phyloP scores from a whole-genome alignment of 768 basidiomycete species.

The Rhodotorula taiwanensis region DNA sequence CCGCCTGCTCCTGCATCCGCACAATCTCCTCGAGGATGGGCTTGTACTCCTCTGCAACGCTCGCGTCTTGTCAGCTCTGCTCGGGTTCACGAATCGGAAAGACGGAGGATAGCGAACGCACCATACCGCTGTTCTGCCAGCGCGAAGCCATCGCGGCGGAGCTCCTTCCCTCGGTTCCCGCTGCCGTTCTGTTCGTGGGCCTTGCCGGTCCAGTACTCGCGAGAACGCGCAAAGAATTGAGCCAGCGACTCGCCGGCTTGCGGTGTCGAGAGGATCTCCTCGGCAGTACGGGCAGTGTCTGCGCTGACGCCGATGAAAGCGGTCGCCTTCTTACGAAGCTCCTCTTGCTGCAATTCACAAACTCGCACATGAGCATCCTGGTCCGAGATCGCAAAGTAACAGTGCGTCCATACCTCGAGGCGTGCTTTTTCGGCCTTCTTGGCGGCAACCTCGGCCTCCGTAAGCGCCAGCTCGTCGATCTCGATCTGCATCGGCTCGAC shows the following conservation, averaged over 20 bases:
- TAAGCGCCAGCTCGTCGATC: slow-evolving; percentile 36
- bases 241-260: slow-evolving; percentile 76
- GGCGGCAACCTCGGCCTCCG: slow-evolving; percentile 37
- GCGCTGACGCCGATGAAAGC: slow-evolving; percentile 60
- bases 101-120: slow-evolving; percentile 43
- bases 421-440: slow-evolving; percentile 21
- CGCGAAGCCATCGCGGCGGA: slow-evolving; percentile 69
- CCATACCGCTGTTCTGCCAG: slow-evolving; percentile 68
- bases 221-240: slow-evolving; percentile 71
- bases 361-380: too few species aligned
- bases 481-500: slow-evolving; percentile 40
- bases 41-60: slow-evolving; percentile 60
- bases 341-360: slow-evolving; percentile 38
- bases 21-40: slow-evolving; percentile 75
- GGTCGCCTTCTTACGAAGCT: slow-evolving; percentile 50
- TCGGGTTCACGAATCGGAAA: background rate
- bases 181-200: slow-evolving; percentile 52
- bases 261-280: slow-evolving; percentile 71
- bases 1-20: slow-evolving; percentile 72
- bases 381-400: background rate
- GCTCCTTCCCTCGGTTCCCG: slow-evolving; percentile 66
- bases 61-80: background rate
- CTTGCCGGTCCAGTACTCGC: slow-evolving; percentile 73
- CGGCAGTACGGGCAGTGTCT: slow-evolving; percentile 51
- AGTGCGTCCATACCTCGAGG: slow-evolving; percentile 7